phyloP scores from a whole-genome alignment of 192 early-diverging fungal genomes.

The Coemansia sp. region DNA sequence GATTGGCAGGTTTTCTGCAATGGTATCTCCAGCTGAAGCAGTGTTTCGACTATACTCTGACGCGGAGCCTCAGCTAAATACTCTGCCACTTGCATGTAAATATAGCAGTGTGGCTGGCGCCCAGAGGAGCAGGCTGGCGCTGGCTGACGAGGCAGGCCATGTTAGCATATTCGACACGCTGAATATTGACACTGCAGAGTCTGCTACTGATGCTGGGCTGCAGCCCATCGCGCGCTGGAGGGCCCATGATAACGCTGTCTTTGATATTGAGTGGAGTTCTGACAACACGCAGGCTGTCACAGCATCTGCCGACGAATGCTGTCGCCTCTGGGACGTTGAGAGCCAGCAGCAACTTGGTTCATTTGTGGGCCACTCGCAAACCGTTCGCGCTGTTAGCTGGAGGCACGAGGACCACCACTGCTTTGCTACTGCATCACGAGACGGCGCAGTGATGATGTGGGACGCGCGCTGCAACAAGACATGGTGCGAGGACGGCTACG shows the following conservation, averaged over 20 bases:
- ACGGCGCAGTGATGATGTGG: constrained; percentile 75
- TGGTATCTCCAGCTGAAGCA: constrained; percentile 28
- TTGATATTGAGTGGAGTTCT: constrained; percentile 76
- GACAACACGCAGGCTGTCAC: constrained; percentile 69
- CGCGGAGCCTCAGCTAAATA: constrained; percentile 11
- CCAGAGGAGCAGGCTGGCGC: constrained; percentile 18
- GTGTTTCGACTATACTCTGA: constrained; percentile 21
- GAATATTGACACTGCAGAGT: background rate
- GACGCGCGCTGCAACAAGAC: constrained; percentile 64
- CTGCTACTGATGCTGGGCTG: constrained; percentile 8
- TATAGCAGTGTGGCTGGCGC: constrained; percentile 19
- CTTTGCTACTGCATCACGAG: constrained; percentile 69
- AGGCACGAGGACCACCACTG: constrained; percentile 58
- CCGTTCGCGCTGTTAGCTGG: constrained; percentile 69
- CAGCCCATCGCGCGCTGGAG: constrained; percentile 30
- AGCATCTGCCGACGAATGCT: constrained; percentile 74
- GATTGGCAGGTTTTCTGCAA: constrained; percentile 13
- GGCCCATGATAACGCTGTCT: constrained; percentile 78
- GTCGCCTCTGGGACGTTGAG: constrained; percentile 76
- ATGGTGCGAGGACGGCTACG: constrained; percentile 8
- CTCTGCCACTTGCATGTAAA: constrained; percentile 43
- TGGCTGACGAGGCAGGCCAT: constrained; percentile 40
- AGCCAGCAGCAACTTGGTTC: constrained; percentile 51
- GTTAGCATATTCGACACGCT: constrained; percentile 39
- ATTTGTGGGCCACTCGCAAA: constrained; percentile 68